Base-by-base conservation (phyloP, 2,329 filamentous ascomycete genomes). In the Gyromitra esculenta region DNA sequence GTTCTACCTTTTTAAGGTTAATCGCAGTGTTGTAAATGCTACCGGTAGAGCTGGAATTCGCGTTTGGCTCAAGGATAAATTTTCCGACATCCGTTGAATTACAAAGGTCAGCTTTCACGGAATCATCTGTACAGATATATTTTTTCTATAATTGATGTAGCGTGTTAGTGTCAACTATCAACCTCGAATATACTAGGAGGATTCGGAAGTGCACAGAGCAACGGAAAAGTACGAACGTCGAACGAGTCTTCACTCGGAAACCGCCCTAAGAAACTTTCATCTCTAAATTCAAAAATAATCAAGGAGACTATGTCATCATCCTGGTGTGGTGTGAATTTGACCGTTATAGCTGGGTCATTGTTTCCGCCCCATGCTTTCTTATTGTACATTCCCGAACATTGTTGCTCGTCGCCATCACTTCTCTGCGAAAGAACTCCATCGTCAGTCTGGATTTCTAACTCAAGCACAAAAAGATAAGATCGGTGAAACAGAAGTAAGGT, bases 271-370 rank as follows among this genome's bases (percentile, higher is more conserved):
- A 95, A 86, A 66, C 89, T 85, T 82, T 92, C 90, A 82, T 99
- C 96, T 80, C 88, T 90, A 93, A 94, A 99, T 84, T 99, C 95
- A 83, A 97, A 99, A 79, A 99, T 91, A 67, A 79, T 69, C 45
- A 79, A 41, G 56, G 68, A 75, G 8, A 80, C 66, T 18, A 68
- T 92, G 45, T 91, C 88, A 66, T 92, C 89, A 71, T 90, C 89
- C 82, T 96, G 88, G 83, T 93, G 91, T 92, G 96, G 79, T 39
- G 39, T 67, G 70, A 91, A 90, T 80, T 87, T 90, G 81, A 88
- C 87, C 75, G 89, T 84, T 80, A 92, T 91, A 83, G 88, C 91
- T 4, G 90, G 90, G 79, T 91, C 89, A 43, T 88, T 84, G 78
- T 85, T 86, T 75, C 90, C 90, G 78, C 89, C 90, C 90, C 90